These are phyloP conservation scores for Fusarium subglutinans DNA, from an alignment of 2,329 filamentous ascomycete genomes.

Conservation along the genomic window DNA sequence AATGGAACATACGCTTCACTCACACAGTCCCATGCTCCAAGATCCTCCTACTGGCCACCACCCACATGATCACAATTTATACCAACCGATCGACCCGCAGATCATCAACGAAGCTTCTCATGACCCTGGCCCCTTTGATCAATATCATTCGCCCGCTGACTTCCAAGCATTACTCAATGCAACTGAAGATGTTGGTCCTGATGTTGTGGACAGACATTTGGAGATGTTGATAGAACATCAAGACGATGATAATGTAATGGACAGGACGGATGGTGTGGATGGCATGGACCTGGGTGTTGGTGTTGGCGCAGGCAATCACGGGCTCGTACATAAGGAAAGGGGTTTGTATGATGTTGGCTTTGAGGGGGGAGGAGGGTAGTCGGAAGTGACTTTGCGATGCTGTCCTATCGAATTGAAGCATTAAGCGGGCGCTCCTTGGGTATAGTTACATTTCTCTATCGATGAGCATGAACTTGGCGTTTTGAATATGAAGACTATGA, in stretches of 20 bases:
- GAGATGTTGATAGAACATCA: slow-evolving; percentile 62
- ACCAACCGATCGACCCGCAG: slow-evolving; percentile 68
- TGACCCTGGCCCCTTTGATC: slow-evolving; percentile 51
- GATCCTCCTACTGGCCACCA: slow-evolving; percentile 44
- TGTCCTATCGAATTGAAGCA: not conserved
- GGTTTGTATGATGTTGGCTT: slow-evolving; percentile 45
- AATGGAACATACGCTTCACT: slow-evolving; percentile 41
- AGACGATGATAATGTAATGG: slow-evolving; percentile 50
- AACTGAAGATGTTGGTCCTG: slow-evolving; percentile 51
- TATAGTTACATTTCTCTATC: slow-evolving; percentile 9
- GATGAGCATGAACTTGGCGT: slow-evolving; percentile 11
- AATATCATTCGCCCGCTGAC: slow-evolving; percentile 56
- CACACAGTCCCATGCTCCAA: slow-evolving; percentile 44
- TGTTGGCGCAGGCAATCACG: slow-evolving; percentile 19
- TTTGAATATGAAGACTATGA: not conserved
- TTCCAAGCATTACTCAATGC: slow-evolving; percentile 65
- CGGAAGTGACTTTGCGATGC: not conserved
- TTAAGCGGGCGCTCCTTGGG: slow-evolving; percentile 32
- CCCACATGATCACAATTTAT: slow-evolving; percentile 45
- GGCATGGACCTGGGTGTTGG: slow-evolving; percentile 25
- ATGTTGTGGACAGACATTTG: slow-evolving; percentile 59
- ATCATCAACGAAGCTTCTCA: slow-evolving; percentile 56
- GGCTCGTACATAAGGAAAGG: slow-evolving; percentile 36
- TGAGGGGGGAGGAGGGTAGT: slow-evolving; percentile 31
- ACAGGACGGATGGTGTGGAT: slow-evolving; percentile 29